phyloP scores from a whole-genome alignment of 257 asterid genomes.

The Capsicum rhomboideum region DNA sequence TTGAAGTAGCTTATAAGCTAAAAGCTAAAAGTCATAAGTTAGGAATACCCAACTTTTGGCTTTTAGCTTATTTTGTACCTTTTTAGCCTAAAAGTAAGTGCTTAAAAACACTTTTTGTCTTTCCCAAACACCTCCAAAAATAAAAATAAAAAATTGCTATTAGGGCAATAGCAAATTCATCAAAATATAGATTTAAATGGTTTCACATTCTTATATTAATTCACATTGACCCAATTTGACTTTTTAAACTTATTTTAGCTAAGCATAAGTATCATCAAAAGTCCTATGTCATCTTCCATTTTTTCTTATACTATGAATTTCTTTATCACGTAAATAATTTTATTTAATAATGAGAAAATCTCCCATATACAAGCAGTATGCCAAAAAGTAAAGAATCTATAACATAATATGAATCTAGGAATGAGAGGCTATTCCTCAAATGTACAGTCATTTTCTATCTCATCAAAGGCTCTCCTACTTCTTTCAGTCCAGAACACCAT shows the following conservation, averaged over 20 bases:
- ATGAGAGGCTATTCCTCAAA: background rate
- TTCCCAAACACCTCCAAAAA: no score
- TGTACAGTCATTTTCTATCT: background rate
- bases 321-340: background rate
- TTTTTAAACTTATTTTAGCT: background rate
- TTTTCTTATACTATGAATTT: background rate
- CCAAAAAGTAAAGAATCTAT: background rate
- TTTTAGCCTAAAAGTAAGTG: no score
- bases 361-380: background rate
- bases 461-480: background rate
- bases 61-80: no score
- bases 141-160: background rate
- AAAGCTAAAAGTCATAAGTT: no score
- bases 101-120: no score
- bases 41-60: no score
- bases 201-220: background rate
- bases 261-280: background rate
- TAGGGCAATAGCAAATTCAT: background rate
- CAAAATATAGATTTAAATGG: background rate
- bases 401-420: background rate
- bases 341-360: background rate
- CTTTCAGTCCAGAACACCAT: background rate
- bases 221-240: background rate
- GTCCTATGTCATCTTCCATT: background rate
- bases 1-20: no score